Base-by-base conservation (phyloP, 176 grass and related monocot species). In the Hordeum vulgare region DNA sequence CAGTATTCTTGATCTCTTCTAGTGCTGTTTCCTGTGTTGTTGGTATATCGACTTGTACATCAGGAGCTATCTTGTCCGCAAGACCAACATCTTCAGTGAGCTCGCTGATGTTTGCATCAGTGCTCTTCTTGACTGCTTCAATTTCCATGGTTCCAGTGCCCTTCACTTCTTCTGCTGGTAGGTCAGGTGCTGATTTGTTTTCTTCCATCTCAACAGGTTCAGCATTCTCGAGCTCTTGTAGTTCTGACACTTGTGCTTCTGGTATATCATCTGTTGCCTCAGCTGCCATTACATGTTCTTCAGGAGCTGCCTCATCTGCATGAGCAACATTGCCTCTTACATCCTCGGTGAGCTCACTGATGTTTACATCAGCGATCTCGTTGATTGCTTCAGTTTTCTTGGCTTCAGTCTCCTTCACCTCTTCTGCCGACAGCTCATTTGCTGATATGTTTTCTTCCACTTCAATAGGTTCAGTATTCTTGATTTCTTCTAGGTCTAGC, bases 1-100 rank as follows among this genome's bases (percentile, higher is more conserved):
- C 62, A 53, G 28, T 59, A 35, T 81, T 66, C 40, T 89, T 76
- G 4, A 58, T 68, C 36, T 89, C 81, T 60, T 89, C 82, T 69
- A 61, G 37, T 53, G 61, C 40, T 76, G 62, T 17, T 29, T 81
- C 51, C 18, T 81, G 51, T 56, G 44, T 29, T 69, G 28, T 13
- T 51, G n/a, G 34, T 29, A 9, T 69, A 68, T 89, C 8, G 61
- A 35, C 9, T 29, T 40, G 34, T 40, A 69, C 2, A 2, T 69
- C 66, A 27, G 40, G 1, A 47, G 26, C 69, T 72, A 1, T 24
- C 40, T 72, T 7, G 7, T 45, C 24, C 25, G 69, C 24, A 47
- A 28, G 40, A 27, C 24, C 3, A 72, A 9, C 31, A n/a, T 73
- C 57, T 78, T 88, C 54, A 36, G 11, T 41, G n/a, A 34, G 54